Percentiles rank a stretch among this genome's conserved stretches.
phyloP scores from a whole-genome alignment of 176 grass and related monocot species.

The Cenchrus purpureus region DNA sequence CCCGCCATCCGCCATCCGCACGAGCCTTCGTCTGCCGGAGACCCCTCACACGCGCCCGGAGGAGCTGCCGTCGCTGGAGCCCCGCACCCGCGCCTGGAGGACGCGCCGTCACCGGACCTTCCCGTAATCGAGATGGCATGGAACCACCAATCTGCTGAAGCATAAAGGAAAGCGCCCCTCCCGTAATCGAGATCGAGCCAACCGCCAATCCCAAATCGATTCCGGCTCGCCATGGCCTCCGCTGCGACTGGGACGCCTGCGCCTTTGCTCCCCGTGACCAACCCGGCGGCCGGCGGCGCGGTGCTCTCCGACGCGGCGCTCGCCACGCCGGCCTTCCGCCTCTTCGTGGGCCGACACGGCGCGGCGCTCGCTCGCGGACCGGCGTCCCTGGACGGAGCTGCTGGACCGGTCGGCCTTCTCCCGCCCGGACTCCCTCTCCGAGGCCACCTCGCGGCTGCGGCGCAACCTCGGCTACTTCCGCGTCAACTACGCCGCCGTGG shows the following conservation, averaged over 20 bases:
- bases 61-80: too few species aligned
- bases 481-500: slow-evolving; percentile 89
- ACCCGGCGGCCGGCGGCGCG: slow-evolving; percentile 19
- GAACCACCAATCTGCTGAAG: slow-evolving; percentile 17
- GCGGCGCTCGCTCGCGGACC: slow-evolving; percentile 67
- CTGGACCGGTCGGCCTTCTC: slow-evolving; percentile 84
- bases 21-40: too few species aligned
- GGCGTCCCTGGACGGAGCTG: slow-evolving; percentile 84
- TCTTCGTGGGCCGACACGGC: slow-evolving; percentile 52
- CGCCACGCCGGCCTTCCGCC: slow-evolving; percentile 62
- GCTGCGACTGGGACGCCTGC: slow-evolving; percentile 31
- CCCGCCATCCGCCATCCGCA: too few species aligned
- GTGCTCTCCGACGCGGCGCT: slow-evolving; percentile 19
- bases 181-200: not conserved
- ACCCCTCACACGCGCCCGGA: too few species aligned
- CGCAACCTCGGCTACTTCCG: slow-evolving; percentile 93
- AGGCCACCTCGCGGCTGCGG: slow-evolving; percentile 80
- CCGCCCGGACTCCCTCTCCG: slow-evolving; percentile 71
- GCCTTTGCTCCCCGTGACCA: slow-evolving; percentile 74
- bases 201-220: slow-evolving; percentile 4
- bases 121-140: not conserved
- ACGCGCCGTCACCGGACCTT: too few species aligned
- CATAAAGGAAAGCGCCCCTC: slow-evolving; percentile 25
- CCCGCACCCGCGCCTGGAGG: too few species aligned
- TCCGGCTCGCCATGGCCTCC: slow-evolving; percentile 44